A percentile compares a stretch with the other conserved stretches of the same genome.
Conservation (phyloP, 805 yeast genomes). For the Metschnikowia aberdeeniae region DNA sequence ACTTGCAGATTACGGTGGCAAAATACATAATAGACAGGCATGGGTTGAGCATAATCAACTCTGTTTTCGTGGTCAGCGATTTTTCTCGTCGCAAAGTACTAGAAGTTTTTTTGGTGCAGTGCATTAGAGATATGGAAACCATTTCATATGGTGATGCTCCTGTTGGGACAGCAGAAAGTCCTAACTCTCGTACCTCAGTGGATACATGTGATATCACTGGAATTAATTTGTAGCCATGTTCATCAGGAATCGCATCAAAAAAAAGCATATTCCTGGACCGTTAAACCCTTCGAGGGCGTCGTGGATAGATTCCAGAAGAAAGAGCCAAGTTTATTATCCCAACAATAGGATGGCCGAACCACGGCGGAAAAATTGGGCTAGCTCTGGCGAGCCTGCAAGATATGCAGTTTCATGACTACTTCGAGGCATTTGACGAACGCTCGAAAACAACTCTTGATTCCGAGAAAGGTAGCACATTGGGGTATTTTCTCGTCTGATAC, state of each 20-base stretch:
- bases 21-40: constrained; percentile 36
- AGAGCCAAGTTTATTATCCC: constrained; percentile 42
- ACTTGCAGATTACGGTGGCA: constrained; percentile 44
- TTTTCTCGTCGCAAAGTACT: constrained; percentile 53
- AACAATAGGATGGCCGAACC: constrained; percentile 72
- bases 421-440: constrained; percentile 71
- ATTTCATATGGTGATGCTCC: constrained; percentile 39
- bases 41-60: constrained; percentile 44
- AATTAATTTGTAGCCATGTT: constrained; percentile 65
- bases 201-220: constrained; percentile 53
- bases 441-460: constrained; percentile 58
- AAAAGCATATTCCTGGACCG: constrained; percentile 51
- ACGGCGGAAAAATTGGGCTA: constrained; percentile 47
- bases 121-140: constrained; percentile 41
- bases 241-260: constrained; percentile 50
- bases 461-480: constrained; percentile 63
- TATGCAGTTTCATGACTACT: constrained; percentile 39
- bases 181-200: constrained; percentile 40
- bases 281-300: constrained; percentile 24
- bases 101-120: constrained; percentile 31
- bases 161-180: constrained; percentile 62
- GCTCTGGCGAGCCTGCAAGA: constrained; percentile 46
- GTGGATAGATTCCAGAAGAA: constrained; percentile 19
- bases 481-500: constrained; percentile 44
- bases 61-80: constrained; percentile 60